Evolutionary conservation across 106 monocot species (phyloP).

Genomic region (Allium cepa): DNA sequence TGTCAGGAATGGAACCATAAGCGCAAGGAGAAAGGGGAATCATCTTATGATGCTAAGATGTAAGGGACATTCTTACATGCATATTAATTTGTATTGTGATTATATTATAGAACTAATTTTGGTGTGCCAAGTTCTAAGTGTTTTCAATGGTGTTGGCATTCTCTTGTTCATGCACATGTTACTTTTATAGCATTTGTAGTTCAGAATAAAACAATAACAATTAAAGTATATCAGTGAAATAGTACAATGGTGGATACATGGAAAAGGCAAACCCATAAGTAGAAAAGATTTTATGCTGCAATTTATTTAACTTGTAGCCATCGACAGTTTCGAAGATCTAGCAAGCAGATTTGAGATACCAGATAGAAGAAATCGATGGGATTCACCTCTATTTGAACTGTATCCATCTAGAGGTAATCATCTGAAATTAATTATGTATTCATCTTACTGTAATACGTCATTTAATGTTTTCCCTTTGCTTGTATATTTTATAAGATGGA

Average conservation of each 20-base stretch:
- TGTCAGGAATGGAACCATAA: constrained; percentile 91
- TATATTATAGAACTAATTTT: no score
- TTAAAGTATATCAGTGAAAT: no score
- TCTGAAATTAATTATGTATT: not conserved
- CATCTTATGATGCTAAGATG: constrained; percentile 68
- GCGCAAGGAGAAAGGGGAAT: constrained; percentile 48
- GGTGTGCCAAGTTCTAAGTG: no score
- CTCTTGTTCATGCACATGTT: no score
- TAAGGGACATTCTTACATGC: constrained; percentile 19
- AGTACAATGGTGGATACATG: no score
- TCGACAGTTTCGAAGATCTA: constrained; percentile 80
- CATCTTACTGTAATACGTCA: not conserved
- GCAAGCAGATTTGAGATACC: constrained; percentile 87
- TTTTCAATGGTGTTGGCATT: no score
- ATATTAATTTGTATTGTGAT: not conserved
- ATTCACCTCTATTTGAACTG: constrained; percentile 93
- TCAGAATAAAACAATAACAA: no score
- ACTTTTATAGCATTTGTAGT: no score
- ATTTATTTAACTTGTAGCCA: constrained; percentile 1
- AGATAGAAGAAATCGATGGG: constrained; percentile 89
- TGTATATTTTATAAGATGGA: constrained; percentile 30
- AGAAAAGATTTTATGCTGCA: not conserved
- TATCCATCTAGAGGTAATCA: constrained; percentile 66
- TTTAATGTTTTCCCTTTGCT: not conserved
- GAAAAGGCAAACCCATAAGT: no score